Evolutionary conservation across 2,329 filamentous ascomycete genomes (phyloP).

Genomic region (Aspergillus luchuensis): DNA sequence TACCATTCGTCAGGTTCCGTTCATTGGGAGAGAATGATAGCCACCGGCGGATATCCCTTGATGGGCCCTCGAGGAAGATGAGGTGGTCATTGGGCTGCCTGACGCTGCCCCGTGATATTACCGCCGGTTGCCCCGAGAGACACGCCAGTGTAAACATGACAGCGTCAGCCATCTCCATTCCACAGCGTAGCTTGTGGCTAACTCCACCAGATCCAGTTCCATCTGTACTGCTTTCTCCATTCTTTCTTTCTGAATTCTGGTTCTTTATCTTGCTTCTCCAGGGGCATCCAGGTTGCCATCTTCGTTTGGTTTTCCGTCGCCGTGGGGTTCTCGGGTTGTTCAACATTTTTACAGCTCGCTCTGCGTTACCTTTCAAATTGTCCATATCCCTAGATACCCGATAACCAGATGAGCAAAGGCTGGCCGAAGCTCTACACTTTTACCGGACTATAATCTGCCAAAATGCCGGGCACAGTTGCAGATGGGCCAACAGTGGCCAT

Average conservation of each 20-base stretch:
- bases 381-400: slow-evolving; percentile 17
- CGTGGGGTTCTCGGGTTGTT: neutral
- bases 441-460: slow-evolving; percentile 23
- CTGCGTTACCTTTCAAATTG: slow-evolving; percentile 11
- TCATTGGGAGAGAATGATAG: neutral
- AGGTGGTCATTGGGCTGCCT: slow-evolving; percentile 7
- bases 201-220: slow-evolving; percentile 27
- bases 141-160: slow-evolving; percentile 30
- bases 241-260: slow-evolving; percentile 4
- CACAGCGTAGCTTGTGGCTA: slow-evolving; percentile 20
- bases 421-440: slow-evolving; percentile 37
- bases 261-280: slow-evolving; percentile 13
- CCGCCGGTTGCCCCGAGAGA: slow-evolving; percentile 33
- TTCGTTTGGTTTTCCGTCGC: slow-evolving; percentile 7
- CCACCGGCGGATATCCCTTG: slow-evolving; percentile 3
- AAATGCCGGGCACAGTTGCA: slow-evolving; percentile 63
- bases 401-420: slow-evolving; percentile 37
- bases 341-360: slow-evolving; percentile 9
- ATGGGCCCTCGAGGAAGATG: neutral
- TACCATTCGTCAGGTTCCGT: neutral
- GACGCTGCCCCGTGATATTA: slow-evolving; percentile 12
- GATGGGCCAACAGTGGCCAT: slow-evolving; percentile 67
- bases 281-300: slow-evolving; percentile 12
- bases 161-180: slow-evolving; percentile 19
- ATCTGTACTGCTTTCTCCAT: slow-evolving; percentile 18